These are phyloP conservation scores for Chlamydomonas sp. DNA, from an alignment of 139 green algal genomes.

Conservation along the genomic window DNA sequence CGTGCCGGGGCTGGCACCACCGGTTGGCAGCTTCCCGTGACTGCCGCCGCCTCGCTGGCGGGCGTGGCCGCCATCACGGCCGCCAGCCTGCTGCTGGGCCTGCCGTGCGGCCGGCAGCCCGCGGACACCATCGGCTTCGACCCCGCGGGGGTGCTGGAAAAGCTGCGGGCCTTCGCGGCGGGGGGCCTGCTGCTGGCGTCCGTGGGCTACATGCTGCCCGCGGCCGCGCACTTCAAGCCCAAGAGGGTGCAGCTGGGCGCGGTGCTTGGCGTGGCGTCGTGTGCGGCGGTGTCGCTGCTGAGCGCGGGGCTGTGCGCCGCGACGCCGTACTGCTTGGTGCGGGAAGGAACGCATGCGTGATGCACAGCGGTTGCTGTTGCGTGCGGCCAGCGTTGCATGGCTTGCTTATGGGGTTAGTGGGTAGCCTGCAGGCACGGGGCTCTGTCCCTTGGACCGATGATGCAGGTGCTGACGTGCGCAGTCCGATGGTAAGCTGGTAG, in stretches of 20 bases:
- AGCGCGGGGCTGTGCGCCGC: slow-evolving; percentile 38
- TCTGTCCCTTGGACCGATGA: too few species aligned
- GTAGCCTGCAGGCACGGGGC: not conserved
- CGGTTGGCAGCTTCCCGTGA: slow-evolving; percentile 14
- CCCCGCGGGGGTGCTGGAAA: not conserved
- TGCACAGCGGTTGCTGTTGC: too few species aligned
- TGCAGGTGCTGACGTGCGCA: too few species aligned
- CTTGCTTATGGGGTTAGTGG: not conserved
- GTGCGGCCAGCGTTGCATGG: too few species aligned
- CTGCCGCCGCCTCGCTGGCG: not conserved
- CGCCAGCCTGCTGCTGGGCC: slow-evolving; percentile 10
- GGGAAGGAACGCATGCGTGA: not conserved
- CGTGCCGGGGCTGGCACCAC: not conserved
- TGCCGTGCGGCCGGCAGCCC: not conserved
- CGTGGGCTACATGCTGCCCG: slow-evolving; percentile 34
- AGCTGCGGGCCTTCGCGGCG: slow-evolving; percentile 18
- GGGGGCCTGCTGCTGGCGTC: slow-evolving; percentile 36
- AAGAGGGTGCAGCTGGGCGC: slow-evolving; percentile 37
- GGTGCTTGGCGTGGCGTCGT: slow-evolving; percentile 28
- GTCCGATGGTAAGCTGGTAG: too few species aligned
- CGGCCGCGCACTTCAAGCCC: slow-evolving; percentile 23
- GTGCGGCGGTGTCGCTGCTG: slow-evolving; percentile 17
- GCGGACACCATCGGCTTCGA: slow-evolving; percentile 37
- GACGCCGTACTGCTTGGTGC: slow-evolving; percentile 53
- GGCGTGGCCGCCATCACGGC: not conserved